phyloP scores from a whole-genome alignment of 129 eudicot genomes.

The Flaveria linearis region DNA sequence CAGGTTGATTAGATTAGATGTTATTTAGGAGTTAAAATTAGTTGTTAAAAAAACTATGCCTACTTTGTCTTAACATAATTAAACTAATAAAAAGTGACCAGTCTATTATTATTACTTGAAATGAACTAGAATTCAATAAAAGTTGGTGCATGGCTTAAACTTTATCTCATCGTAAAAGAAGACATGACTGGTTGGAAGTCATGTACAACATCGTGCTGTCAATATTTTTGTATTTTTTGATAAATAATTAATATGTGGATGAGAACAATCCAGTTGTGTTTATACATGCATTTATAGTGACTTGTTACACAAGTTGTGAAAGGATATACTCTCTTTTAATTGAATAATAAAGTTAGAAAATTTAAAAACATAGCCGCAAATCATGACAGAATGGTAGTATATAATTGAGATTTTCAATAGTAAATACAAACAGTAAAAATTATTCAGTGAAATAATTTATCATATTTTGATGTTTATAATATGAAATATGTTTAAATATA shows the following conservation, averaged over 20 bases:
- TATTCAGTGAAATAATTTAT: too few relatives aligned
- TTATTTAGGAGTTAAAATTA: too few relatives aligned
- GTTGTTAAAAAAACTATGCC: background rate
- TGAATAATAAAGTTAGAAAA: too few relatives aligned
- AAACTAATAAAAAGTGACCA: background rate
- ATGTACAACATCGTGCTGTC: background rate
- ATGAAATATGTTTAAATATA: too few relatives aligned
- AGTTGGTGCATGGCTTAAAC: conserved; percentile 15
- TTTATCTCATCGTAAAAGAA: conserved; percentile 5
- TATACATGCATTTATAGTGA: background rate
- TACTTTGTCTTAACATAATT: background rate
- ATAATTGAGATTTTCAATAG: too few relatives aligned
- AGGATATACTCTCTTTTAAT: too few relatives aligned
- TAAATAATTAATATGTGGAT: background rate
- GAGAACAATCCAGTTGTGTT: background rate
- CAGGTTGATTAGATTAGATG: too few relatives aligned
- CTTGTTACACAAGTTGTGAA: background rate
- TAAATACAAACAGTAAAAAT: too few relatives aligned
- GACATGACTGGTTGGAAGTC: background rate
- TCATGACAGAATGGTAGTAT: too few relatives aligned
- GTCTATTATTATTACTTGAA: background rate
- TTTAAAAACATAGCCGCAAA: too few relatives aligned
- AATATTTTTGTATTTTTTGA: background rate
- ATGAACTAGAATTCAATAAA: conserved; percentile 2
- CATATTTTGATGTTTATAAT: too few relatives aligned